phyloP scores from a whole-genome alignment of 2,329 filamentous ascomycete species.

The Pestalotiopsis sp. region DNA sequence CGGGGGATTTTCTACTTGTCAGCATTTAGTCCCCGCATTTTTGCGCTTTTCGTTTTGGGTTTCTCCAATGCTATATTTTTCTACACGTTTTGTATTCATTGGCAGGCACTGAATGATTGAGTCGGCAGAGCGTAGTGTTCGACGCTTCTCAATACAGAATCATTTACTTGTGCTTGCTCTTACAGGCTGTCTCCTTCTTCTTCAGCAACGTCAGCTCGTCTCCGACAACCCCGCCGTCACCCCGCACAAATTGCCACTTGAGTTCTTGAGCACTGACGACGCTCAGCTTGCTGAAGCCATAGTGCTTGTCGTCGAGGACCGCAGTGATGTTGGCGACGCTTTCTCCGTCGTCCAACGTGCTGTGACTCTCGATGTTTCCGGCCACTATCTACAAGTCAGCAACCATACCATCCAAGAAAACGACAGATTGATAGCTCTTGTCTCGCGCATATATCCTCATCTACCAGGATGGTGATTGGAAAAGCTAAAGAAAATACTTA shows the following conservation, averaged over 20 bases:
- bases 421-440: neutral
- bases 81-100: too few species aligned
- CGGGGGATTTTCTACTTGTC: too few species aligned
- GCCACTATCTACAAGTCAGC: neutral
- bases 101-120: too few species aligned
- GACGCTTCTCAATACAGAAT: neutral
- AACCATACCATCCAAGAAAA: neutral
- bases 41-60: too few species aligned
- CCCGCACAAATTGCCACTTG: constrained; percentile 10
- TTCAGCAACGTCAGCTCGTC: constrained; percentile 8
- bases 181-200: neutral
- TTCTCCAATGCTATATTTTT: too few species aligned
- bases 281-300: constrained; percentile 9
- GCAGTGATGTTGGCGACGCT: neutral
- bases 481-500: neutral
- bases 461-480: neutral
- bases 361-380: constrained; percentile 8
- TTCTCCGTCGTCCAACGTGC: neutral
- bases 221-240: neutral
- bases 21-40: too few species aligned
- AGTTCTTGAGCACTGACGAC: neutral
- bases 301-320: constrained; percentile 9
- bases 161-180: neutral
- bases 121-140: too few species aligned
- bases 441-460: neutral